Evolutionary conservation across 2,329 filamentous ascomycete species (phyloP), one percentile per base, ranked within the genome.

Genomic region (Dothidotthia symphoricarpi): DNA sequence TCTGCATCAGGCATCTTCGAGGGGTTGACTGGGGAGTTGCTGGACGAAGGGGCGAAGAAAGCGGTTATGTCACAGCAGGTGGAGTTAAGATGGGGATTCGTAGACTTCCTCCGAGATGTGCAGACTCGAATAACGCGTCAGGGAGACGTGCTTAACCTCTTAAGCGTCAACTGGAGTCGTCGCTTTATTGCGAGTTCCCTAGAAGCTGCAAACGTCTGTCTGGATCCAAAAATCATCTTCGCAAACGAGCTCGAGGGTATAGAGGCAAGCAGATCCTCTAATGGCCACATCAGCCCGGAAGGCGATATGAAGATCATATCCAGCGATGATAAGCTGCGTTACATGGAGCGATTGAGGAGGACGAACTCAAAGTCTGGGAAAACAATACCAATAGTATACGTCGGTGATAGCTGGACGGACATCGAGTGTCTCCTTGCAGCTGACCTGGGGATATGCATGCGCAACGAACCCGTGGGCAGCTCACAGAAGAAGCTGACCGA

Each of bases 151-250:
- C 17, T 70, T 24, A 49, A 52, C 16, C 65, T 75, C 13, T 31
- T 74, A 5, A 74, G 70, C 35, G 72, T 74, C 3, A 75, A 75
- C 39, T 75, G 72, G 72, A 72, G 70, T 41, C 57, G 55, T 13
- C 51, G 51, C 1, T 73, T 73, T 39, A 74, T 75, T 33, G 45
- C 52, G 1, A 41, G 45, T 2, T 63, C 58, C 30, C 42, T 66
- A 5, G 27, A 30, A 9, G 36, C 54, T 12, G 37, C 48, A 5
- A 25, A 22, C 2, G 24, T 25, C 8, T 4, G 14, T 6, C 11
- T 41, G 17, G 28, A 38, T 9, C 41, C 28, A 4, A 11, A 26
- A 3, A 15, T 35, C 3, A 43, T 58, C 28, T 31, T 47, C 14
- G 47, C 57, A 9, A 61, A 61, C 24, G 57, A 61, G 16, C 38